Percentiles rank a stretch among this genome's conserved stretches.
Conservation (phyloP, 495 filamentous ascomycete species). For the Terfezia boudieri region DNA sequence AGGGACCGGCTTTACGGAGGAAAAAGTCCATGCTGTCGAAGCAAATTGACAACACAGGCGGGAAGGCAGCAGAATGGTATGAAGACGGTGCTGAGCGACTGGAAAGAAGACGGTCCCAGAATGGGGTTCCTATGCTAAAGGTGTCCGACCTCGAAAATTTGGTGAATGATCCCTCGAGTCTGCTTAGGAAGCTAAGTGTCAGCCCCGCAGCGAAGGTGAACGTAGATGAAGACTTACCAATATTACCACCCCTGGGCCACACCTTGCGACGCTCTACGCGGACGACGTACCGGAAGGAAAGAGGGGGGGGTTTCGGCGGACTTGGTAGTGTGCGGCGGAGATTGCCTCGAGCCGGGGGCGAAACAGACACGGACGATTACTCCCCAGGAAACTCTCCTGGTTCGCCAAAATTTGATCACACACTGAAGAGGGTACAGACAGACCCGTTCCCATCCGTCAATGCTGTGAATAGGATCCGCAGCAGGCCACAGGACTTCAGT, state of each 20-base stretch:
- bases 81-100: conserved; percentile 72
- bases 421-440: conserved; percentile 47
- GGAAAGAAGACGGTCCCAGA: conserved; percentile 46
- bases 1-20: conserved; percentile 39
- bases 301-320: conserved; percentile 46
- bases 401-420: conserved; percentile 28
- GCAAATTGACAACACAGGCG: conserved; percentile 57
- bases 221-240: conserved; percentile 57
- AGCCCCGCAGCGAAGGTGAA: conserved; percentile 18
- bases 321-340: conserved; percentile 45
- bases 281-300: conserved; percentile 57
- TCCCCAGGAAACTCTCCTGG: conserved; percentile 19
- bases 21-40: conserved; percentile 93
- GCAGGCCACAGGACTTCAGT: no score
- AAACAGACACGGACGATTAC: conserved; percentile 36
- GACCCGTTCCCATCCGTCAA: conserved; percentile 36
- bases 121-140: conserved; percentile 32
- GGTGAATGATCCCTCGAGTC: conserved; percentile 55
- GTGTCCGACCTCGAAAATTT: conserved; percentile 42
- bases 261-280: conserved; percentile 73
- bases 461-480: no score
- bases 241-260: conserved; percentile 52
- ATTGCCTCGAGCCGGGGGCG: conserved; percentile 25
- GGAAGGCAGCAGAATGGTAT: conserved; percentile 40
- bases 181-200: conserved; percentile 42